Conservation (phyloP, 2,329 filamentous ascomycete species). For the Xylariaceae sp. region DNA sequence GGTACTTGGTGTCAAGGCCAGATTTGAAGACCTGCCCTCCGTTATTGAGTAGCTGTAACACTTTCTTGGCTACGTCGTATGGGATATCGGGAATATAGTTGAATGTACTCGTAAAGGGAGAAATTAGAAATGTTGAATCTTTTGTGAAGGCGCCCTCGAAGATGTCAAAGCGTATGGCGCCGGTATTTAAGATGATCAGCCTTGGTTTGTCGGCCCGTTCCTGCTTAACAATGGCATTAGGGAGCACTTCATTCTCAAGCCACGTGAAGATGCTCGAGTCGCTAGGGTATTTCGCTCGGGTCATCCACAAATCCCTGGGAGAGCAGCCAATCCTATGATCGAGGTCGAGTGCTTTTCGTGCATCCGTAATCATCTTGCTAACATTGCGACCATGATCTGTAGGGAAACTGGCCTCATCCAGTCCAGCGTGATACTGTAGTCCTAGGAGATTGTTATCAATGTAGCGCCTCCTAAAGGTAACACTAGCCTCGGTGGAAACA, state of each 20-base stretch:
- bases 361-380: slow-evolving; percentile 70
- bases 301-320: slow-evolving; percentile 82
- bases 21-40: slow-evolving; percentile 55
- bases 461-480: slow-evolving; percentile 78
- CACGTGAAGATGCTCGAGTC: slow-evolving; percentile 80
- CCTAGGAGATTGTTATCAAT: slow-evolving; percentile 94
- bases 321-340: slow-evolving; percentile 83
- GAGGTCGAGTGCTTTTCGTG: slow-evolving; percentile 72
- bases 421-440: slow-evolving; percentile 78
- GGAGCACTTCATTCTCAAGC: slow-evolving; percentile 78
- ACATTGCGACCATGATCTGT: slow-evolving; percentile 78
- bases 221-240: slow-evolving; percentile 65
- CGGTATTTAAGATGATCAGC: slow-evolving; percentile 84
- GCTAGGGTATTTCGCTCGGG: slow-evolving; percentile 74
- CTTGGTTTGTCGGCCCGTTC: slow-evolving; percentile 65
- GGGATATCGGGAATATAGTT: slow-evolving; percentile 80
- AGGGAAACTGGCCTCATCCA: slow-evolving; percentile 74
- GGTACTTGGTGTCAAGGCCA: slow-evolving; percentile 49
- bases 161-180: slow-evolving; percentile 92
- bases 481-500: slow-evolving; percentile 43
- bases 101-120: slow-evolving; percentile 84
- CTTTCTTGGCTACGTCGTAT: slow-evolving; percentile 72
- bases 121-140: slow-evolving; percentile 85
- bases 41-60: slow-evolving; percentile 66
- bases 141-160: slow-evolving; percentile 90